These are phyloP conservation scores for Cadophora sp. DNA, from an alignment of 2,329 filamentous ascomycete genomes.

Conservation along the genomic window DNA sequence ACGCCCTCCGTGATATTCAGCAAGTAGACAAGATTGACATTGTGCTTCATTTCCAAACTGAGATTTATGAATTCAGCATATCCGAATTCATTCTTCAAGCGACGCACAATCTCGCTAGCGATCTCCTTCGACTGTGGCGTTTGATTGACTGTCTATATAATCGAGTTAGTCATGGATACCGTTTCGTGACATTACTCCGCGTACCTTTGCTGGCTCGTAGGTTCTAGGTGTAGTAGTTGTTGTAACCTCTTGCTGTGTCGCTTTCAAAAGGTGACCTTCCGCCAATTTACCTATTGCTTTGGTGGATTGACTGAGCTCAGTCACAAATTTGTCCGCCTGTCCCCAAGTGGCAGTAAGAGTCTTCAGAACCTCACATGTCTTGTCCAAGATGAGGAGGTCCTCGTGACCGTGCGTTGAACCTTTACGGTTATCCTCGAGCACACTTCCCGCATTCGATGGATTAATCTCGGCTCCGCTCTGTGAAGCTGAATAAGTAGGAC, in stretches of 20 bases:
- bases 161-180: background rate
- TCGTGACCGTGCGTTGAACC: background rate
- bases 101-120: background rate
- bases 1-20: background rate
- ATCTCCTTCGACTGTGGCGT: background rate
- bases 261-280: background rate
- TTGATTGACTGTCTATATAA: background rate
- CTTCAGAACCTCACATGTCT: background rate
- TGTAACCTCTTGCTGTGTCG: no score
- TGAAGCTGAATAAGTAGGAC: background rate
- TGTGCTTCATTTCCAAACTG: background rate
- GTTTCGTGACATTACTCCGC: no score
- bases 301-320: background rate
- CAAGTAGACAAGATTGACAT: slow-evolving; percentile 6
- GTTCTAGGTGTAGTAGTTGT: background rate
- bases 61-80: slow-evolving; percentile 1
- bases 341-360: background rate
- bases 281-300: background rate
- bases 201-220: background rate
- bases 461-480: background rate
- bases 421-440: background rate
- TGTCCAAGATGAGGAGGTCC: background rate
- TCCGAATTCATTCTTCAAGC: background rate
- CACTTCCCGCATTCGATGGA: background rate
- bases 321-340: background rate